Evolutionary conservation across 768 basidiomycete species (phyloP).

Genomic region (Hericium rajendrae): DNA sequence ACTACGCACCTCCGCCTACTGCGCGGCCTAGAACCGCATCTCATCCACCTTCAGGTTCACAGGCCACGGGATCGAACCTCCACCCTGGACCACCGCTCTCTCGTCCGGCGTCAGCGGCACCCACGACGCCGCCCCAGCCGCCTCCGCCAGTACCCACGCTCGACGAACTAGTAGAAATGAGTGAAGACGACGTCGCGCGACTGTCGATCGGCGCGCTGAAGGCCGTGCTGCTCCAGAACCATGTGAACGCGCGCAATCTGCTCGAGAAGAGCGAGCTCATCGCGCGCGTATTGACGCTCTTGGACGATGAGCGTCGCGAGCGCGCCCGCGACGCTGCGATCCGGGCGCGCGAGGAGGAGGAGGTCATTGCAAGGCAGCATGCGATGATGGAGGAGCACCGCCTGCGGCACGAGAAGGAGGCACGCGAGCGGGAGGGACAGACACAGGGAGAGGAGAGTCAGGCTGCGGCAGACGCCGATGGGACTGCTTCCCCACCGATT

Average conservation of each 20-base stretch:
- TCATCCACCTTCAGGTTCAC: not conserved
- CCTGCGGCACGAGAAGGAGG: conserved; percentile 18
- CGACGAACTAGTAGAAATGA: conserved; percentile 56
- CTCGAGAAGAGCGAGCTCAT: conserved; percentile 89
- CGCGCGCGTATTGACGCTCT: conserved; percentile 48
- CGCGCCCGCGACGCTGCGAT: conserved; percentile 37
- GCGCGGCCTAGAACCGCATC: not conserved
- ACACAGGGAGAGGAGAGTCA: not conserved
- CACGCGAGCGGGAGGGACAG: conserved; percentile 13
- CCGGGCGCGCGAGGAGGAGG: conserved; percentile 23
- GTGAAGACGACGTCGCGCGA: conserved; percentile 41
- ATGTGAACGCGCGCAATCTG: conserved; percentile 52
- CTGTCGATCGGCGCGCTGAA: conserved; percentile 72
- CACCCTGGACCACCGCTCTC: not conserved
- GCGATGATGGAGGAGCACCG: conserved; percentile 19
- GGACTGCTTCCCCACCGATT: not conserved
- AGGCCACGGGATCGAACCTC: not conserved
- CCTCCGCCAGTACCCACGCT: conserved; percentile 42
- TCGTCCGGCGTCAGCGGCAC: conserved; percentile 1
- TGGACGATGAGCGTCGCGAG: conserved; percentile 55
- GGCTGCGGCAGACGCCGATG: not conserved
- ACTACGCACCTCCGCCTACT: not conserved
- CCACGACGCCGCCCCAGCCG: conserved; percentile 12
- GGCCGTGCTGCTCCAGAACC: conserved; percentile 69
- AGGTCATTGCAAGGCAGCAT: conserved; percentile 6